Conservation (phyloP, 441 rosid species). For the Populus trichocarpa region DNA sequence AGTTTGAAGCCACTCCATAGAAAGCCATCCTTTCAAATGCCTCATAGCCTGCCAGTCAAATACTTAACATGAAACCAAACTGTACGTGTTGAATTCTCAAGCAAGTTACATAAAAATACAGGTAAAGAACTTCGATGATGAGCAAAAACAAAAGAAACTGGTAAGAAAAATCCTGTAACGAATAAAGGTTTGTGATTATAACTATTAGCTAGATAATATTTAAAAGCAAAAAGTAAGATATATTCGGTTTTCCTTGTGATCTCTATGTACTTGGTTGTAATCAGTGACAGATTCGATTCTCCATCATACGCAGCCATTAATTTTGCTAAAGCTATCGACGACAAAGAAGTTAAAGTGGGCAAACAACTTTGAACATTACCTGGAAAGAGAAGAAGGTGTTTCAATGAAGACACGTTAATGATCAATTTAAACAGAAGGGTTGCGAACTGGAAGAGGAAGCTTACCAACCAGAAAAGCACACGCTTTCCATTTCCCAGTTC, state of each 20-base stretch:
- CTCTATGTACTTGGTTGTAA: not conserved
- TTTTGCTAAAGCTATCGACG: not conserved
- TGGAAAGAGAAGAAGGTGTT: not conserved
- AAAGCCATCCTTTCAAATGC: conserved; percentile 96
- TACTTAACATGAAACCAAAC: not conserved
- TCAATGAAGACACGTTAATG: not conserved
- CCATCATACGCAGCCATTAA: not conserved
- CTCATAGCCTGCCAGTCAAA: conserved; percentile 57
- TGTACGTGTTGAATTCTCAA: not conserved
- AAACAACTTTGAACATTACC: not conserved
- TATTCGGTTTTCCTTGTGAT: not conserved
- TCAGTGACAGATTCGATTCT: not conserved
- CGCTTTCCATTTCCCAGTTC: conserved; percentile 87
- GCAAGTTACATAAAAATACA: not conserved
- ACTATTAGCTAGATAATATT: not conserved
- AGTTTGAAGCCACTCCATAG: conserved; percentile 78
- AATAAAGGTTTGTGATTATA: not conserved
- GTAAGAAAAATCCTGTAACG: not conserved
- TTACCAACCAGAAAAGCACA: conserved; percentile 83
- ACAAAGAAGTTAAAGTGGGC: not conserved
- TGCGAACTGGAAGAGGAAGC: not conserved
- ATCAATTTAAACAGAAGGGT: not conserved
- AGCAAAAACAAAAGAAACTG: not conserved
- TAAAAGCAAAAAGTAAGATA: no score
- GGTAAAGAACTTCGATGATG: not conserved